phyloP scores from a whole-genome alignment of 306 rosid species.

The Purshia tridentata region DNA sequence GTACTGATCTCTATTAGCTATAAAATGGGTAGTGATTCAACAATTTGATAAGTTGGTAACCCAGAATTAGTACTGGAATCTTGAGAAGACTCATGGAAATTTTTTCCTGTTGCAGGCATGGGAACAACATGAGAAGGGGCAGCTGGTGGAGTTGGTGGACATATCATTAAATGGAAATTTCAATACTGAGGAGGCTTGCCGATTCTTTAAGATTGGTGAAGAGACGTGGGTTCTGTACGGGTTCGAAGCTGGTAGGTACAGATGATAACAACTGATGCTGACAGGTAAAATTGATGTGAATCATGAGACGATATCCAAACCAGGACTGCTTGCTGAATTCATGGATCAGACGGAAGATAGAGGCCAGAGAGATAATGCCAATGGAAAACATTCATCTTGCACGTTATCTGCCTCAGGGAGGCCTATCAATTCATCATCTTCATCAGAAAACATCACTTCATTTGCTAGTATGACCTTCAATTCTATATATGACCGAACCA shows the following conservation, averaged over 20 bases:
- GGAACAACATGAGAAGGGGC: slow-evolving; percentile 52
- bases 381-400: slow-evolving; percentile 31
- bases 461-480: slow-evolving; percentile 68
- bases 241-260: no score
- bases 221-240: no score
- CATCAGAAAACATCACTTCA: slow-evolving; percentile 38
- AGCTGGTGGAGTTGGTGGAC: slow-evolving; percentile 56
- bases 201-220: no score
- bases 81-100: background rate
- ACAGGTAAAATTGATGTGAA: slow-evolving; percentile 48
- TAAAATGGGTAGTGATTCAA: background rate
- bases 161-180: slow-evolving; percentile 31
- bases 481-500: slow-evolving; percentile 62
- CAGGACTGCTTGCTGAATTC: slow-evolving; percentile 65
- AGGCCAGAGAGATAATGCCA: slow-evolving; percentile 26
- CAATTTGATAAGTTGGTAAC: background rate
- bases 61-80: background rate
- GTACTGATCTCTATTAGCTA: background rate
- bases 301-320: slow-evolving; percentile 48
- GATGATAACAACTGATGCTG: no score
- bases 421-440: slow-evolving; percentile 36
- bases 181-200: slow-evolving; percentile 53
- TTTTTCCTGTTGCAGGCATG: slow-evolving; percentile 50
- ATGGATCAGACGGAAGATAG: slow-evolving; percentile 22
- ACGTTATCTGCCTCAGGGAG: slow-evolving; percentile 19